Percentiles rank a stretch among this genome's conserved stretches.
These are phyloP conservation scores for Gynostemma pentaphyllum DNA, from an alignment of 306 rosid genomes.

Conservation along the genomic window DNA sequence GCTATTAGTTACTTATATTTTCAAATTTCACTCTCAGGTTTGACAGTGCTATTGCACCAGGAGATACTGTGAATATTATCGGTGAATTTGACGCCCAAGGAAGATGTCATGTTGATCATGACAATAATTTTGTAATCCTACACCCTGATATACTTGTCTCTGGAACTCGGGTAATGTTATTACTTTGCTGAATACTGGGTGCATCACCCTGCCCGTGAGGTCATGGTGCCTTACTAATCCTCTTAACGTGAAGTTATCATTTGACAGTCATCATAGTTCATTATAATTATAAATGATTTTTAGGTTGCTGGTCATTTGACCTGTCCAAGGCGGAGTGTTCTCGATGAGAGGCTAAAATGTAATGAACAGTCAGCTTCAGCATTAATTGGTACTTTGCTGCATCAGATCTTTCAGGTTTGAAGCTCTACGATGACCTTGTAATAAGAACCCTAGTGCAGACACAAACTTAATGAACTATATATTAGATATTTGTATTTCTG, in stretches of 20 bases:
- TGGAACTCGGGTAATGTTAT: slow-evolving; percentile 69
- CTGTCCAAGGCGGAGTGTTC: slow-evolving; percentile 80
- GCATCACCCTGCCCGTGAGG: neutral
- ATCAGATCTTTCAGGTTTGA: slow-evolving; percentile 82
- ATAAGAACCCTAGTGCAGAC: neutral
- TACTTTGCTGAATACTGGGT: neutral
- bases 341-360: slow-evolving; percentile 74
- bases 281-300: neutral
- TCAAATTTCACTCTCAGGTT: slow-evolving; percentile 30
- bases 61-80: slow-evolving; percentile 74
- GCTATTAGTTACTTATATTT: neutral
- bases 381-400: slow-evolving; percentile 74
- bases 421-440: slow-evolving; percentile 13
- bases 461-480: neutral
- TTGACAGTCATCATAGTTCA: neutral
- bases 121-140: slow-evolving; percentile 57
- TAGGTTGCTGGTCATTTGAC: slow-evolving; percentile 76
- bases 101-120: slow-evolving; percentile 49
- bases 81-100: slow-evolving; percentile 75
- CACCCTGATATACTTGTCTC: slow-evolving; percentile 74
- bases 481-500: slow-evolving; percentile 3
- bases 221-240: slow-evolving; percentile 5
- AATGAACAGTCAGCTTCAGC: slow-evolving; percentile 70
- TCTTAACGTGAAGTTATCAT: slow-evolving; percentile 6
- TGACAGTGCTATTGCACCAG: slow-evolving; percentile 65